Base-by-base conservation (phyloP, 441 rosid genomes). In the Erodium moschatum region DNA sequence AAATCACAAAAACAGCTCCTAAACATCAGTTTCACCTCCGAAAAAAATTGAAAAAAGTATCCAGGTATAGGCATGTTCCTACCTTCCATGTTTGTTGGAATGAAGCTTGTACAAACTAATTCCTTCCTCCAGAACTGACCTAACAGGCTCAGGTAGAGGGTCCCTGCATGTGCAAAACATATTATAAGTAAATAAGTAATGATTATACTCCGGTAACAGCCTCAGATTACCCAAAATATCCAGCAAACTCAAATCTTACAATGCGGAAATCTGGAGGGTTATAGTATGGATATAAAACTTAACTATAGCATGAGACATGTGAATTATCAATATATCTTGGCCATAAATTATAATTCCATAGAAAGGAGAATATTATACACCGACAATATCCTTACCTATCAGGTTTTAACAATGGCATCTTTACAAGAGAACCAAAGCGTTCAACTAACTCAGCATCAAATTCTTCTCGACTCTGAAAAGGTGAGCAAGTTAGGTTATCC, bases 401-500 rank as follows among this genome's bases (percentile, higher is more conserved):
- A 54, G 89, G 75, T 81, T 82, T 86, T 77, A 94, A 81, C 79
- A 94, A 81, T 64, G 97, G 96, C 89, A 91, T 89, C 85, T 94
- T 89, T 75, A 91, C 85, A 69, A 89, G 84, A 71, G 92, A 84
- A 40, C 97, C 94, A 67, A 94, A 94, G 38, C 99, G 90, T 72
- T 91, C 97, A 73, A 89, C 72, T 70, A 91, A 72, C 85, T 94
- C 99, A 79, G 73, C 81, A 79, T 91, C 97, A 76, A 94, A 94
- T 71, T 87, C 96, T 71, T 74, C 70, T 58, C 91, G 91, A 68
- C 79, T 88, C 99, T 94, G 84, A 74, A 77, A 81, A 77, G 21
- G 35, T 13, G 3, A 38, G 58, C 44, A 71, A 56, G 56, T 60
- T 2, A 62, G n/a, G 54, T 64, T 61, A 69, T 69, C 56, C 38